Conservation (phyloP, 495 filamentous ascomycete species). For the Aspergillus asperescens region DNA sequence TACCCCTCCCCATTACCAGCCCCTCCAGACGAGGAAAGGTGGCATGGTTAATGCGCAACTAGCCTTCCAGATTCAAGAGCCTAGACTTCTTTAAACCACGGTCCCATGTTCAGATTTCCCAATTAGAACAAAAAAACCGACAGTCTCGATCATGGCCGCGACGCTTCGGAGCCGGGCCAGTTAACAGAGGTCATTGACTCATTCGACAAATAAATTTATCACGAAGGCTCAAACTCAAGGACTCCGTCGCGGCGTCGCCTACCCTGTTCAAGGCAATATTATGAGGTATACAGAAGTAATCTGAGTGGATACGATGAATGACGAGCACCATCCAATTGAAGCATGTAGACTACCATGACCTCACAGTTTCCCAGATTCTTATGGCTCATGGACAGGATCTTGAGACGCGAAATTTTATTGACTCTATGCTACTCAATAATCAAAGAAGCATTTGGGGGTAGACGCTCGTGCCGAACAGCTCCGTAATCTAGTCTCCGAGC, state of each 20-base stretch:
- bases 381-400: neutral
- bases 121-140: neutral
- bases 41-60: neutral
- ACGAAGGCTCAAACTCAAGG: neutral
- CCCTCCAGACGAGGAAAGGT: neutral
- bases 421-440: neutral
- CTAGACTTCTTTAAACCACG: neutral
- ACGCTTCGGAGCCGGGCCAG: neutral
- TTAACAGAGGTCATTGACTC: neutral
- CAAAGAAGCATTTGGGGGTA: neutral
- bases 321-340: slow-evolving; percentile 3
- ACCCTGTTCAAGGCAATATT: neutral
- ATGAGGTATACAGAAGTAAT: neutral
- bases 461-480: neutral
- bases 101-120: neutral
- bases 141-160: neutral
- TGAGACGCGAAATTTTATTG: neutral
- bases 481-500: neutral
- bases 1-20: neutral
- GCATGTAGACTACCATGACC: neutral
- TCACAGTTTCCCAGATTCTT: neutral
- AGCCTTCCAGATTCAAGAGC: neutral
- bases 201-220: neutral
- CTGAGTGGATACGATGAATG: neutral
- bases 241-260: neutral